Conservation (phyloP, 441 rosid genomes). For the Gossypium trilobum region DNA sequence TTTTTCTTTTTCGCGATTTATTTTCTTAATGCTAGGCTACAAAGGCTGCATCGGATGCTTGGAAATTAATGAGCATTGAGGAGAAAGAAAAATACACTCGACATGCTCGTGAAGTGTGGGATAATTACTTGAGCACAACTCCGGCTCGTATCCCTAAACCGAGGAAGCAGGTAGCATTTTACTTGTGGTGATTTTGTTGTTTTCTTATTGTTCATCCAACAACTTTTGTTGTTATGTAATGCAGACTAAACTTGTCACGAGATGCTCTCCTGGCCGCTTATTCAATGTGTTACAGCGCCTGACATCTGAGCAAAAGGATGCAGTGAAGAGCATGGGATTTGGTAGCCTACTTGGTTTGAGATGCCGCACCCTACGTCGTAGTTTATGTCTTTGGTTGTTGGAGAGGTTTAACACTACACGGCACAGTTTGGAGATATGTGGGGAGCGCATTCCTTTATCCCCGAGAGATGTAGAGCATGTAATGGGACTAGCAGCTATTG, state of each 20-base stretch:
- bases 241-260: constrained; percentile 42
- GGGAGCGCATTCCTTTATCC: constrained; percentile 28
- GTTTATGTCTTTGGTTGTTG: constrained; percentile 44
- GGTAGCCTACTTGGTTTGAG: constrained; percentile 35
- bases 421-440: constrained; percentile 36
- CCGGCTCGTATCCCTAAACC: constrained; percentile 30
- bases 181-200: not conserved
- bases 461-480: constrained; percentile 40
- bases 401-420: constrained; percentile 34
- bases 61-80: constrained; percentile 41
- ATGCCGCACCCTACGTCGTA: constrained; percentile 39
- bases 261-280: constrained; percentile 47
- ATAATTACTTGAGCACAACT: constrained; percentile 35
- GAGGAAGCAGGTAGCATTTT: constrained; percentile 33
- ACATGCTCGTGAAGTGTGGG: constrained; percentile 43
- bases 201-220: not conserved
- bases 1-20: too few species aligned
- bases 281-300: constrained; percentile 38
- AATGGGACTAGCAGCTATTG: constrained; percentile 36
- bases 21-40: constrained; percentile 29
- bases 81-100: constrained; percentile 39
- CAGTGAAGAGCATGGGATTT: constrained; percentile 39
- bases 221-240: constrained; percentile 15
- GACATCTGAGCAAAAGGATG: constrained; percentile 30
- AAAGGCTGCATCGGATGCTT: constrained; percentile 40